phyloP scores from a whole-genome alignment of 805 yeast species.

The Teunomyces tritomae region DNA sequence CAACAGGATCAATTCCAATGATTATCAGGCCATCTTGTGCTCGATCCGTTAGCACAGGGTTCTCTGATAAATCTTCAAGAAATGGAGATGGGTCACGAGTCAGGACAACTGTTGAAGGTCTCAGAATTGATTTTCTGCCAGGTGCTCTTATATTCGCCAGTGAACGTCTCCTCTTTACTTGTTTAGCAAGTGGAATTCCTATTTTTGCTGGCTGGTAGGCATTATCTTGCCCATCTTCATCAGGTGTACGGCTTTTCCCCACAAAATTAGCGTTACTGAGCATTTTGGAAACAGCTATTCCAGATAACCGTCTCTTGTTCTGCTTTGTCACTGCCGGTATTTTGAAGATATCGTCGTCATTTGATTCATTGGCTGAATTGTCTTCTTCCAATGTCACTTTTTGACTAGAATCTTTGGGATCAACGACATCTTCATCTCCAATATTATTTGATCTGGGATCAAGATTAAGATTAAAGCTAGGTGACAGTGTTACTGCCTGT shows the following conservation, averaged over 20 bases:
- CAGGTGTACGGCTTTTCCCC: slow-evolving; percentile 18
- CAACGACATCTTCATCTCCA: slow-evolving; percentile 20
- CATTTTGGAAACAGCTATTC: slow-evolving; percentile 25
- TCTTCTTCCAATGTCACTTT: slow-evolving; percentile 1
- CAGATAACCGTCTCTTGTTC: slow-evolving; percentile 36
- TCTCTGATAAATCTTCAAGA: neutral
- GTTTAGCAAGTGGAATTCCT: slow-evolving; percentile 35
- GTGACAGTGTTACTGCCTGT: slow-evolving; percentile 5
- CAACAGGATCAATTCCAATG: slow-evolving; percentile 32
- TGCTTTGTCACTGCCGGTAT: slow-evolving; percentile 15
- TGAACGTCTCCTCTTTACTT: slow-evolving; percentile 29
- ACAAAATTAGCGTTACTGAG: slow-evolving; percentile 30
- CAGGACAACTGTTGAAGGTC: neutral
- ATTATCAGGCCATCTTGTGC: slow-evolving; percentile 18
- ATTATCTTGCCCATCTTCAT: slow-evolving; percentile 9
- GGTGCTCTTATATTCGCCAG: slow-evolving; percentile 12
- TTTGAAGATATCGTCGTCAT: slow-evolving; percentile 32
- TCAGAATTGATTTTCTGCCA: slow-evolving; percentile 5
- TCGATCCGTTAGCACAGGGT: slow-evolving; percentile 1
- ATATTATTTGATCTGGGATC: slow-evolving; percentile 2
- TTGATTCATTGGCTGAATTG: slow-evolving; percentile 5
- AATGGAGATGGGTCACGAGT: slow-evolving; percentile 1
- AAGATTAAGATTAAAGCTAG: slow-evolving; percentile 6
- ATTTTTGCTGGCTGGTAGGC: slow-evolving; percentile 30
- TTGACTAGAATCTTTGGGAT: slow-evolving; percentile 21